phyloP scores from a whole-genome alignment of 2,329 filamentous ascomycete genomes.

The Kalmusia sp. region DNA sequence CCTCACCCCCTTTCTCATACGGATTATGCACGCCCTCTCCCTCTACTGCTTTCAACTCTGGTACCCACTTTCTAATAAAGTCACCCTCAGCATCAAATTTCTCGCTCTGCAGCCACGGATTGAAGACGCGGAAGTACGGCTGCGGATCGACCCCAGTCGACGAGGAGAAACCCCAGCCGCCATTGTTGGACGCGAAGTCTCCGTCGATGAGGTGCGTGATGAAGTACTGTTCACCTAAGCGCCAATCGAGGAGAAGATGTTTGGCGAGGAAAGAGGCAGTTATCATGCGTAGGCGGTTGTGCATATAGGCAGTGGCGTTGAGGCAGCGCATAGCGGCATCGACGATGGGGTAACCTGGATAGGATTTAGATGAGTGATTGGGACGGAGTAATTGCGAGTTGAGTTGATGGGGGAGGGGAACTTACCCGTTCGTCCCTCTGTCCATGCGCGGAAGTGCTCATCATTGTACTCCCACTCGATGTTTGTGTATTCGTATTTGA shows the following conservation, averaged over 20 bases:
- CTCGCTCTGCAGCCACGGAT: conserved; percentile 82
- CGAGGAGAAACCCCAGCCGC: conserved; percentile 71
- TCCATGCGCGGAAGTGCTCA: conserved; percentile 71
- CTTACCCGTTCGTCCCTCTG: conserved; percentile 46
- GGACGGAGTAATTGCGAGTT: too few species aligned
- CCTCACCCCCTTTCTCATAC: conserved; percentile 67
- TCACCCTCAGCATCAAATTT: conserved; percentile 81
- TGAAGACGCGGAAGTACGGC: conserved; percentile 91
- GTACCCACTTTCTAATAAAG: conserved; percentile 85
- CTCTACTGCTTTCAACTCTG: conserved; percentile 70
- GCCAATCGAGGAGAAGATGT: conserved; percentile 59
- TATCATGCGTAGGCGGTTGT: conserved; percentile 61
- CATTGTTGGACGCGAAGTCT: conserved; percentile 61
- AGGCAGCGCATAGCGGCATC: conserved; percentile 62
- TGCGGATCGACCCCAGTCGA: conserved; percentile 81
- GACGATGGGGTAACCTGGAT: conserved; percentile 54
- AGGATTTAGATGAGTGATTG: background rate
- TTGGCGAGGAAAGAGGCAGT: conserved; percentile 57
- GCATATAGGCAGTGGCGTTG: conserved; percentile 59
- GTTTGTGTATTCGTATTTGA: conserved; percentile 84
- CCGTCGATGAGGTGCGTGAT: conserved; percentile 57
- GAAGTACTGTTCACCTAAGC: conserved; percentile 60
- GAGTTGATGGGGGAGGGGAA: background rate
- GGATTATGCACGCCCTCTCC: conserved; percentile 82
- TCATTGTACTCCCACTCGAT: conserved; percentile 73